Evolutionary conservation across 345 rosid genomes (phyloP).

Genomic region (Murraya koenigii): DNA sequence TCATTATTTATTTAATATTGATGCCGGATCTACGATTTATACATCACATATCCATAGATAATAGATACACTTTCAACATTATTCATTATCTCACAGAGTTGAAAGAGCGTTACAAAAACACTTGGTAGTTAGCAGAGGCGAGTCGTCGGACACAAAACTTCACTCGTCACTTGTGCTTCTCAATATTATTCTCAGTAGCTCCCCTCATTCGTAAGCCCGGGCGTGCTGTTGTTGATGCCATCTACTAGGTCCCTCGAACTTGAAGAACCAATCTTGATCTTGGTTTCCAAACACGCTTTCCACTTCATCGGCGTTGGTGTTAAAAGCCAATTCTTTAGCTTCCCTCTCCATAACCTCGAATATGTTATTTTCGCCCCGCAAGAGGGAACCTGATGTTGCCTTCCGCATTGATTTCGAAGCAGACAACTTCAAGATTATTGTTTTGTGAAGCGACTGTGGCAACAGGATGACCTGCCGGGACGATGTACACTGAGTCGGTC

Average conservation of each 20-base stretch:
- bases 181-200: neutral
- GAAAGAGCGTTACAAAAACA: neutral
- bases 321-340: constrained; percentile 43
- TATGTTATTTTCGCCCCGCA: constrained; percentile 34
- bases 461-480: constrained; percentile 46
- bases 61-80: neutral
- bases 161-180: neutral
- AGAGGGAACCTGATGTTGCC: constrained; percentile 37
- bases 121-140: neutral
- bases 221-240: neutral
- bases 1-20: neutral
- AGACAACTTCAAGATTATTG: constrained; percentile 26
- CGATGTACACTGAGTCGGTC: constrained; percentile 23
- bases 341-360: constrained; percentile 34
- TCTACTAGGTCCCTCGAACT: constrained; percentile 36
- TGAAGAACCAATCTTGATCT: constrained; percentile 40
- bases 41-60: neutral
- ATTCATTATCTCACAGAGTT: neutral
- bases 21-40: neutral
- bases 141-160: neutral
- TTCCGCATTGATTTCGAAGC: constrained; percentile 43
- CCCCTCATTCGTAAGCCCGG: constrained; percentile 17
- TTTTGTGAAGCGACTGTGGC: constrained; percentile 28
- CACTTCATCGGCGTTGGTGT: constrained; percentile 26
- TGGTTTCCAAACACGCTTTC: constrained; percentile 40